Evolutionary conservation across 306 rosid genomes (phyloP).

Genomic region (Lathyrus aphaca): DNA sequence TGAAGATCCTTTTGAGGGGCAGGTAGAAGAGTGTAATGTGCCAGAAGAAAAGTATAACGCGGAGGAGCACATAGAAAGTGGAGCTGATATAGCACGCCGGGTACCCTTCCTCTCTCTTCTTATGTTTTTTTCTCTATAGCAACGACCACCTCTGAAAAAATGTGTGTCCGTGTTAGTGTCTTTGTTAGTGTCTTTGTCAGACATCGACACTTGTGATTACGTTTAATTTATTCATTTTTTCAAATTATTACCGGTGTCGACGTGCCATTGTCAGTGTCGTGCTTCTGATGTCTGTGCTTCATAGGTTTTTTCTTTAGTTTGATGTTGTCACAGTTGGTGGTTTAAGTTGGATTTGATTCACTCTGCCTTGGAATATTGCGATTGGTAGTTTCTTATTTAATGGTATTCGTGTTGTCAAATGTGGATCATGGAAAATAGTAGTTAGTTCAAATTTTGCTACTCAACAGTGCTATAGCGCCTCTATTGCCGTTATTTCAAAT

Average conservation of each 20-base stretch:
- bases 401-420: not conserved
- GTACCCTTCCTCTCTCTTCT: slow-evolving; percentile 46
- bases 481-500: not conserved
- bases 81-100: slow-evolving; percentile 80
- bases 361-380: slow-evolving; percentile 24
- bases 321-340: slow-evolving; percentile 15
- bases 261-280: too few relatives aligned
- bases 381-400: slow-evolving; percentile 37
- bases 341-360: slow-evolving; percentile 15
- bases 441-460: not conserved
- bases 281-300: too few relatives aligned
- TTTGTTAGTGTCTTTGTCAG: too few relatives aligned
- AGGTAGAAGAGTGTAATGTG: slow-evolving; percentile 57
- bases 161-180: too few relatives aligned
- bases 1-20: slow-evolving; percentile 69
- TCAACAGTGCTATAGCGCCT: not conserved
- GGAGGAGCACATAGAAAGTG: slow-evolving; percentile 70
- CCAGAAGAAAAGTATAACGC: slow-evolving; percentile 57
- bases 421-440: not conserved
- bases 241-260: too few relatives aligned
- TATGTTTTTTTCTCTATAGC: not conserved
- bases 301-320: not conserved
- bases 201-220: too few relatives aligned
- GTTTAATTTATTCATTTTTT: not conserved
- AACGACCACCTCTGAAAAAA: too few relatives aligned